Base-by-base conservation (phyloP, 495 filamentous ascomycete genomes). In the Paragyromitra xinjiangensis region DNA sequence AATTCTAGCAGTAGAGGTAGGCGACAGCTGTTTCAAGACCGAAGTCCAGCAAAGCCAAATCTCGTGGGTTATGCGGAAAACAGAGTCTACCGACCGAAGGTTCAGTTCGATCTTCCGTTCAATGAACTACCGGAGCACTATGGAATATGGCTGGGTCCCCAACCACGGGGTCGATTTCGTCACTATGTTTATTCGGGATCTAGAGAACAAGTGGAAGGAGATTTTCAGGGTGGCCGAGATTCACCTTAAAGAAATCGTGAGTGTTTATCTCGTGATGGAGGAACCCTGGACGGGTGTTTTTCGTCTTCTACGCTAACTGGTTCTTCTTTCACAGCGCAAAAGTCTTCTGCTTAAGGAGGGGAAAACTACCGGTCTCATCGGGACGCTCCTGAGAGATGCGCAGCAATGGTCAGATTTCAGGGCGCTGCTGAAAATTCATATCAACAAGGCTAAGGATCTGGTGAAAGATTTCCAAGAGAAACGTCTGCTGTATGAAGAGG, bases 131-230 rank as follows among this genome's bases (percentile, higher is more conserved):
- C 67, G 76, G 42, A 80, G 78, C 44, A 80, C 61, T 34, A 44
- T 79, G 64, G 50, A 79, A 22, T 73, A 59, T 29, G 75, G 78
- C 39, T 80, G 69, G 69, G 51, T 80, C 14, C 78, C 78, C 4
- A 70, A 42, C 39, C 77, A 80, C 11, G 78, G 77, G 2, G 67
- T 80, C 26, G 78, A 74, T 53, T 80, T 80, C 56, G 79, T 80
- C 59, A 24, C 44, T 6, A 40, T 79, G 37, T 80, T 80, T 29
- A 71, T 80, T 14, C 11, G 51, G 12, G 76, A 80, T 63, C 48
- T 80, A 3, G 50, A 67, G 8, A 24, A 55, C 8, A 80, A 73
- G 45, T 80, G 78, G 78, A 34, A 19, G 12, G 69, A 80, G 7
- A 44, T 80, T 37, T 68, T 80, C 26, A 59, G 42, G 29, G 71